Conservation (phyloP, 768 basidiomycete species). For the Chlorophyllum brunneum region DNA sequence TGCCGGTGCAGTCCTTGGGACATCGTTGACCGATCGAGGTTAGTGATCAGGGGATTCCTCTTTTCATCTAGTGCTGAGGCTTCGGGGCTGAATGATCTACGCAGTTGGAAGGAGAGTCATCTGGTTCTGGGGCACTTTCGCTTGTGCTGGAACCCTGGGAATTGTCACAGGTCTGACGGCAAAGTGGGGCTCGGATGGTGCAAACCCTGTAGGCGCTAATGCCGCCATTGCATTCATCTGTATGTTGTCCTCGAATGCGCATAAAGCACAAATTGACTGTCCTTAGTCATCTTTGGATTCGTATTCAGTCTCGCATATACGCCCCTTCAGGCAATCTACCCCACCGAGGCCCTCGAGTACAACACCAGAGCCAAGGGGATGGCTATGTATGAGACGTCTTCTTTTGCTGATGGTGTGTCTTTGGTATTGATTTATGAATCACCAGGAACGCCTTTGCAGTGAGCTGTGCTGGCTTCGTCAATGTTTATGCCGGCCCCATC, state of each 20-base stretch:
- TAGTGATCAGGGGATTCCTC: not conserved
- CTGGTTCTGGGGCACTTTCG: slow-evolving; percentile 46
- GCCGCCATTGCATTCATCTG: slow-evolving; percentile 44
- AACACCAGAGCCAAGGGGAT: slow-evolving; percentile 62
- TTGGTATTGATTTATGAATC: slow-evolving; percentile 8
- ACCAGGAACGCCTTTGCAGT: slow-evolving; percentile 38
- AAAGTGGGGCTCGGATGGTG: slow-evolving; percentile 31
- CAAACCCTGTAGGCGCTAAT: slow-evolving; percentile 37
- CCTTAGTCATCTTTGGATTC: slow-evolving; percentile 49
- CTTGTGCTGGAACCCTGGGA: slow-evolving; percentile 33
- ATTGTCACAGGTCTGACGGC: slow-evolving; percentile 42
- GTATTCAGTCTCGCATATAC: slow-evolving; percentile 54
- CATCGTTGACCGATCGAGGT: slow-evolving; percentile 37
- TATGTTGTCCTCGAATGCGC: slow-evolving; percentile 18
- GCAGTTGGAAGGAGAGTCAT: slow-evolving; percentile 38
- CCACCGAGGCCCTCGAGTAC: slow-evolving; percentile 51
- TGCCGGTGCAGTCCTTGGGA: slow-evolving; percentile 37
- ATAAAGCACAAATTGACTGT: slow-evolving; percentile 11
- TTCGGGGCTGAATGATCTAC: not conserved
- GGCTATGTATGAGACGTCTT: slow-evolving; percentile 36
- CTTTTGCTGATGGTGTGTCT: not conserved
- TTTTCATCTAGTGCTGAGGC: not conserved
- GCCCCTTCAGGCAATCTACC: slow-evolving; percentile 55
- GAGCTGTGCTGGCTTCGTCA: slow-evolving; percentile 43
- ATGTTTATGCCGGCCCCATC: slow-evolving; percentile 45